Percentiles rank a stretch among this genome's conserved stretches.
These are phyloP conservation scores for Fraxinus platypoda DNA, from an alignment of 305 asterid genomes.

Conservation along the genomic window DNA sequence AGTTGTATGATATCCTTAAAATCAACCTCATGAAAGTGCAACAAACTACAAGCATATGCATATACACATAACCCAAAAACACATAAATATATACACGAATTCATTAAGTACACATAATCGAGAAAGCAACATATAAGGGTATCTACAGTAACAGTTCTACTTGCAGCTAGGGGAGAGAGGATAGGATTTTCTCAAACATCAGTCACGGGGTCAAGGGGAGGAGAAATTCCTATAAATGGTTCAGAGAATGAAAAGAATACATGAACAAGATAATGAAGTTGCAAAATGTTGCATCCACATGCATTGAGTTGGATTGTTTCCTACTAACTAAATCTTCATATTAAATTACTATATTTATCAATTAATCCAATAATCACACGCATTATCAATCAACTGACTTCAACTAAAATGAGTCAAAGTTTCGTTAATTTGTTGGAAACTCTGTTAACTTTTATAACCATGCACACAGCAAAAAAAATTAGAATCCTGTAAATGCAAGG, in stretches of 20 bases:
- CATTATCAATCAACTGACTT: constrained; percentile 9
- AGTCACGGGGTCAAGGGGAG: not conserved
- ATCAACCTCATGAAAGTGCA: not conserved
- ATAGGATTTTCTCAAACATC: constrained; percentile 3
- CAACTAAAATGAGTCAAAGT: constrained; percentile 4
- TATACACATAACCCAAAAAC: constrained; percentile 2
- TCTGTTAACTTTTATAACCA: not conserved
- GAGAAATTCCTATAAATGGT: not conserved
- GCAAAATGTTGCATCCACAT: not conserved
- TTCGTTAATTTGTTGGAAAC: not conserved
- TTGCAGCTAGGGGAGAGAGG: constrained; percentile 1
- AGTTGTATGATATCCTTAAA: constrained; percentile 12
- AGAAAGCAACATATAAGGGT: constrained; percentile 3
- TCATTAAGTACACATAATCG: not conserved
- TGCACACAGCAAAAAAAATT: not conserved
- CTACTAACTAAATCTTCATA: not conserved
- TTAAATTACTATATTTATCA: not conserved
- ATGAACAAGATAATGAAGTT: not conserved
- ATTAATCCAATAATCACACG: constrained; percentile 5
- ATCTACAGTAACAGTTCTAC: not conserved
- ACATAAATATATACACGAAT: not conserved
- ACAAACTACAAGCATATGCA: not conserved
- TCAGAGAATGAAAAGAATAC: not conserved
- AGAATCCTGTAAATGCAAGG: not conserved
- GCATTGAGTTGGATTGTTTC: not conserved